These are phyloP conservation scores for Astrothelium macrocarpum DNA, from an alignment of 495 filamentous ascomycete genomes.

Conservation along the genomic window DNA sequence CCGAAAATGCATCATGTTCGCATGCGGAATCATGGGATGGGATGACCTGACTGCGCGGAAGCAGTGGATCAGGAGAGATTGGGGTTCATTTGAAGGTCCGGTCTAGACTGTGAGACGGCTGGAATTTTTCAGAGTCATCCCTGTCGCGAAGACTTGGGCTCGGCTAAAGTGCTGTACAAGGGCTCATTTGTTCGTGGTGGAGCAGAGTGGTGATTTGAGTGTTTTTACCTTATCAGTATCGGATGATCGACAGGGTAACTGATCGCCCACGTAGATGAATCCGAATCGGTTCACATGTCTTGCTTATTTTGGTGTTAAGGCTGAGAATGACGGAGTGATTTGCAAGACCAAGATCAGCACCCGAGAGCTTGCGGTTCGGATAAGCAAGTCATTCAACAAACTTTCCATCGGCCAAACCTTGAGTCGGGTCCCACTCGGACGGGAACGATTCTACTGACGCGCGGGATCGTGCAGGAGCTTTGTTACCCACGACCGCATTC, in stretches of 20 bases:
- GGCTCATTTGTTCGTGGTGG: too few relatives aligned
- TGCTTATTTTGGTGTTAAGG: not conserved
- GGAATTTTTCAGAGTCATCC: too few relatives aligned
- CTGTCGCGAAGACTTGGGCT: too few relatives aligned
- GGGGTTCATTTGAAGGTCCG: too few relatives aligned
- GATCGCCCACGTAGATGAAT: not conserved
- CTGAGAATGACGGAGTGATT: not conserved
- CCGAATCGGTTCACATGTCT: not conserved
- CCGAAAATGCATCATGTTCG: not conserved
- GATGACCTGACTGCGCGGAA: too few relatives aligned
- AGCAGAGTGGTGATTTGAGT: too few relatives aligned
- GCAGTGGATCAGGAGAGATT: too few relatives aligned
- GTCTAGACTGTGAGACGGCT: too few relatives aligned
- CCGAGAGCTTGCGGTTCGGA: conserved; percentile 3
- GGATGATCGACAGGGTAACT: not conserved
- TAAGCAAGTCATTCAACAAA: conserved; percentile 2
- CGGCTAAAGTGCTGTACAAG: too few relatives aligned
- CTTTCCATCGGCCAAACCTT: conserved; percentile 2
- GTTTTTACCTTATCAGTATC: too few relatives aligned
- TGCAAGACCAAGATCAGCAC: not conserved
- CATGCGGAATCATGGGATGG: not conserved
- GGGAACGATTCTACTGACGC: not conserved
- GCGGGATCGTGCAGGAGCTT: not conserved
- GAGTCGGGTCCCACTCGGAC: not conserved
- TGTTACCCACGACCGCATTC: not conserved